A percentile compares a stretch with the other conserved stretches of the same genome.
Conservation (phyloP, 2,329 filamentous ascomycete genomes). For the Pseudovirgaria hyperparasitica region DNA sequence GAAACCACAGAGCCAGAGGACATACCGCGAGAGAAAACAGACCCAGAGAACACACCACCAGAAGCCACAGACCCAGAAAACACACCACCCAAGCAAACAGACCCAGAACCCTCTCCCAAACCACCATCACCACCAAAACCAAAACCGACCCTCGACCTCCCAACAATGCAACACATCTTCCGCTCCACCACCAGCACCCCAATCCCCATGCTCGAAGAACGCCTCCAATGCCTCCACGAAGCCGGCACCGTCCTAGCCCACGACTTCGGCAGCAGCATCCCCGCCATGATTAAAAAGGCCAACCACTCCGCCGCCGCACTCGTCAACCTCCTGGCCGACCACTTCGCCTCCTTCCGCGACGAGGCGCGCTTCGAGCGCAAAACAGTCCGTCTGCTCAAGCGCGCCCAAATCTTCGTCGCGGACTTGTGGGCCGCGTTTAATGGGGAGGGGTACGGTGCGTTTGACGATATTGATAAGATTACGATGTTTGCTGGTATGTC, state of each 20-base stretch:
- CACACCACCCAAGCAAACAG: too few relatives aligned
- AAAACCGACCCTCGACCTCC: too few relatives aligned
- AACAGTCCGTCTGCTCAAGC: slow-evolving; percentile 73
- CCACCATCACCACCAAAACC: too few relatives aligned
- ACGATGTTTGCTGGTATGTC: slow-evolving; percentile 77
- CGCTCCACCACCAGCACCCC: slow-evolving; percentile 74
- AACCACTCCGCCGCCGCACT: slow-evolving; percentile 69
- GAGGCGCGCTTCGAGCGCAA: slow-evolving; percentile 63
- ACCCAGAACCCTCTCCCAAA: too few relatives aligned
- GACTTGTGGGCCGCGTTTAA: slow-evolving; percentile 96
- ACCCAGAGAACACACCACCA: too few relatives aligned
- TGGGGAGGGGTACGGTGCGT: slow-evolving; percentile 64
- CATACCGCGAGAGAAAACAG: too few relatives aligned
- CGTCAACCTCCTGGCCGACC: slow-evolving; percentile 70
- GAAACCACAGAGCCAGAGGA: too few relatives aligned
- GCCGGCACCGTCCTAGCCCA: slow-evolving; percentile 64
- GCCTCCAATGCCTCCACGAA: slow-evolving; percentile 68
- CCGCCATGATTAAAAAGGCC: slow-evolving; percentile 60
- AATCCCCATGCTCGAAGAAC: slow-evolving; percentile 71
- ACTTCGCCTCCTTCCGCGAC: slow-evolving; percentile 80
- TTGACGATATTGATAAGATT: slow-evolving; percentile 84
- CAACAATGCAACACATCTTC: slow-evolving; percentile 71
- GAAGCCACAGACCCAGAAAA: too few relatives aligned
- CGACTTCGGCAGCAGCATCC: slow-evolving; percentile 64
- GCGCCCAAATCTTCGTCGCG: slow-evolving; percentile 90